These are phyloP conservation scores for Vickermania ingenoplastis DNA, from an alignment of 208 protist genomes.

Conservation along the genomic window DNA sequence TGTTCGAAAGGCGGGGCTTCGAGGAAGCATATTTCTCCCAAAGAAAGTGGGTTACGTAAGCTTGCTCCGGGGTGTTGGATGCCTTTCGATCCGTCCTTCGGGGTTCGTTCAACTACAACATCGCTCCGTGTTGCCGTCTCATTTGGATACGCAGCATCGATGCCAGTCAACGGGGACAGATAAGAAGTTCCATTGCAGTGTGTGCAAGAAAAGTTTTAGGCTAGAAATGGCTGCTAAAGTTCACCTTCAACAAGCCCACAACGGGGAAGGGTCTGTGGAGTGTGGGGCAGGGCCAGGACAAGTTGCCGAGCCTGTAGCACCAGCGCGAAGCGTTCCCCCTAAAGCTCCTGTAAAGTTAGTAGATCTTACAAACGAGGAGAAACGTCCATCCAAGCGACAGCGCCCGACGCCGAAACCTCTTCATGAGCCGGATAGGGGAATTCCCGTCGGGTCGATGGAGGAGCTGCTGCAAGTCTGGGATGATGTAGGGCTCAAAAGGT, in stretches of 20 bases:
- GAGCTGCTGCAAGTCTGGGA: conserved; percentile 78
- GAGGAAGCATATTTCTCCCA: too few species aligned
- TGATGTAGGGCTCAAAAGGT: conserved; percentile 47
- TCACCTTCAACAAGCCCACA: conserved; percentile 79
- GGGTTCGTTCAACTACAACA: too few species aligned
- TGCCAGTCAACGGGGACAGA: conserved; percentile 32
- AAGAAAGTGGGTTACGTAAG: too few species aligned
- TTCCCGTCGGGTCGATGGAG: conserved; percentile 48
- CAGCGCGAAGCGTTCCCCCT: conserved; percentile 15
- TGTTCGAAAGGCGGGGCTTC: too few species aligned
- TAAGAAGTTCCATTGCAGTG: conserved; percentile 80
- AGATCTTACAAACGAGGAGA: conserved; percentile 18
- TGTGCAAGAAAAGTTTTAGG: conserved; percentile 82
- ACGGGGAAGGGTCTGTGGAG: conserved; percentile 53
- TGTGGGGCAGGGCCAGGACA: conserved; percentile 42
- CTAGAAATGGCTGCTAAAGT: conserved; percentile 84
- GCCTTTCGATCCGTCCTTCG: too few species aligned
- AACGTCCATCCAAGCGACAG: conserved; percentile 24
- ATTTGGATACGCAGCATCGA: conserved; percentile 20
- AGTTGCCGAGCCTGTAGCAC: conserved; percentile 7
- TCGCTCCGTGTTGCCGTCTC: too few species aligned
- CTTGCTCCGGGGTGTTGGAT: too few species aligned
- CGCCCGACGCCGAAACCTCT: conserved; percentile 75
- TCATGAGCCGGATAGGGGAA: conserved; percentile 53
- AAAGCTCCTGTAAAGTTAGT: conserved; percentile 13